A percentile compares a stretch with the other conserved stretches of the same genome.
Conservation (phyloP, 345 rosid species). For the Isatis tinctoria region DNA sequence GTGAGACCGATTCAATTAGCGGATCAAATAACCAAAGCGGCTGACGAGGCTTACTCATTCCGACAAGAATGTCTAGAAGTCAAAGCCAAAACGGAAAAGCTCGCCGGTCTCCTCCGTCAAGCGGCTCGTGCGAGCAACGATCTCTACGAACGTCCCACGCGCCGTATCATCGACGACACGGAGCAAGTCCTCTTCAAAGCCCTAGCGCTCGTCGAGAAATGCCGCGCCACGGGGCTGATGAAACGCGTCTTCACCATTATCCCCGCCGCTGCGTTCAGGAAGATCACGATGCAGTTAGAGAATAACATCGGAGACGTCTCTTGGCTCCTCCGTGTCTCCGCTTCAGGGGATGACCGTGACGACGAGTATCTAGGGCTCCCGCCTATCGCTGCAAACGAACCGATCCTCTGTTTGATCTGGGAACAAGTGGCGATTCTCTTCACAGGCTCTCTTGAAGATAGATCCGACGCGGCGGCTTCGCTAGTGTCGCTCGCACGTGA, state of each 20-base stretch:
- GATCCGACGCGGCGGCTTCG: constrained; percentile 74
- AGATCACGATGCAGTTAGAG: constrained; percentile 62
- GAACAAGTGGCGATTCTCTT: constrained; percentile 75
- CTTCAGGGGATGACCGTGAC: constrained; percentile 49
- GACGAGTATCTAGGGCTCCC: constrained; percentile 72
- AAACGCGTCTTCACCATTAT: constrained; percentile 73
- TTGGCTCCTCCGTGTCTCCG: constrained; percentile 72
- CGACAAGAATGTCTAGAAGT: constrained; percentile 70
- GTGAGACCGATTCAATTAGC: constrained; percentile 72
- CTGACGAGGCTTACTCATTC: constrained; percentile 69
- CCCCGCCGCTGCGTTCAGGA: constrained; percentile 74
- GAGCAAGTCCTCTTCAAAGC: constrained; percentile 75
- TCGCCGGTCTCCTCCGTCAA: constrained; percentile 64
- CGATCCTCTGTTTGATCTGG: constrained; percentile 80
- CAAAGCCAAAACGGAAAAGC: constrained; percentile 66
- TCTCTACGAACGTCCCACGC: constrained; percentile 70
- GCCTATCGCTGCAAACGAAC: constrained; percentile 85
- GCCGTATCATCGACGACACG: constrained; percentile 70
- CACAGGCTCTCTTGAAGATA: constrained; percentile 56
- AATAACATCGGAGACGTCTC: constrained; percentile 78
- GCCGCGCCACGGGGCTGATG: constrained; percentile 63
- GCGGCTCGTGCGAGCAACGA: constrained; percentile 76
- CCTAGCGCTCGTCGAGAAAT: constrained; percentile 51
- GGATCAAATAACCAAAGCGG: constrained; percentile 56
- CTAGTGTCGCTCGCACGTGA: constrained; percentile 78